Base-by-base conservation (phyloP, 2,329 filamentous ascomycete genomes). In the Colletotrichum australisinense region DNA sequence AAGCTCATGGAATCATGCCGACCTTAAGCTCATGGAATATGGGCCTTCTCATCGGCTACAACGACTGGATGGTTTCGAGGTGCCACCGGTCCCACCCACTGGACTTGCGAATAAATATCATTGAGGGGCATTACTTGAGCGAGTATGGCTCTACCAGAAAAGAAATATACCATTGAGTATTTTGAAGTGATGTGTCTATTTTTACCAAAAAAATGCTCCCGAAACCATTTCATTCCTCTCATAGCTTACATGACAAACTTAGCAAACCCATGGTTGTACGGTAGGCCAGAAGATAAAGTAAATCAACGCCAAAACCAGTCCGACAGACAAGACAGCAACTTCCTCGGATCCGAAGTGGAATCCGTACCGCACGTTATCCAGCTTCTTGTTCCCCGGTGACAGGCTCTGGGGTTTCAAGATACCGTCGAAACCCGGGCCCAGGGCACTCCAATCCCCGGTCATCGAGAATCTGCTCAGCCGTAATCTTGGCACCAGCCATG, bases 401-500 rank as follows among this genome's bases (percentile, higher is more conserved):
- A 26, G 52, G 16, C 49, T 52, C 56, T 70, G 70, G 30, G 70
- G 67, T 28, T 73, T 57, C 60, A 73, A 28, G n/a, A 73, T 73
- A 2, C 70, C 70, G 2, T 59, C 42, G 28, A 73, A 73, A 0
- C 70, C 49, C 55, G 57, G 8, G 70, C 60, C 82, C 82, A 84
- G 6, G 81, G 78, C 9, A 79, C 76, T 57, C 24, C 67, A 83
- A 24, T 1, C 77, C 69, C 22, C 79, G 65, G 63, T 84, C 83
- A 6, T 76, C 78, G 28, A 87, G 77, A 22, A 87, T 82, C 79
- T 87, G 84, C 76, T 86, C 84, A 1, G 82, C 76, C 12, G 84
- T 86, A 69, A 94, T 86, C 80, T 91, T 93, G 9, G 91, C 90
- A 0, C 93, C 93, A 0, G 92, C 92, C 11, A 94, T 83, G 30